Evolutionary conservation across 2,329 filamentous ascomycete species (phyloP).

Genomic region (Trichothecium sympodiale): DNA sequence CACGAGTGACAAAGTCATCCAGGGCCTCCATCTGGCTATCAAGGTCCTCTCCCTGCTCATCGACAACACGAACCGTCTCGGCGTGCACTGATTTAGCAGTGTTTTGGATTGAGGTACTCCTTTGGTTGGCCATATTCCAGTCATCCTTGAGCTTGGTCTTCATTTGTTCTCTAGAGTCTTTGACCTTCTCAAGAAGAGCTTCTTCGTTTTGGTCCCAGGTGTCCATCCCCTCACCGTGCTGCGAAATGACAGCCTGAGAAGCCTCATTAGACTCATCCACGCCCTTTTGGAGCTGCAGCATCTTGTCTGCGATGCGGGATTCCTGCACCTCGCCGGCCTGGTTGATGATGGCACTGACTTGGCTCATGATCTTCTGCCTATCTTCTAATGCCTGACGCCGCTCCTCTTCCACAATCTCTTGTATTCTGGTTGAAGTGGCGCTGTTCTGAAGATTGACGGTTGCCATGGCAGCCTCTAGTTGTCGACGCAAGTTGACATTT

Average conservation of each 20-base stretch:
- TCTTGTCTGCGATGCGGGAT: conserved; percentile 52
- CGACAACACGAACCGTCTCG: conserved; percentile 81
- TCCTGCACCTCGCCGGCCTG: conserved; percentile 66
- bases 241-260: conserved; percentile 53
- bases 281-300: conserved; percentile 51
- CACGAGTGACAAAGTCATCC: conserved; percentile 80
- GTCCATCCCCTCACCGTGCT: conserved; percentile 63
- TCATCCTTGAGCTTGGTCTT: conserved; percentile 78
- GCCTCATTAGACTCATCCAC: conserved; percentile 50
- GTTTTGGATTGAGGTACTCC: conserved; percentile 72
- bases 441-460: conserved; percentile 58
- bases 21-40: conserved; percentile 80
- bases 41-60: conserved; percentile 79
- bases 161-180: conserved; percentile 63
- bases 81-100: conserved; percentile 82
- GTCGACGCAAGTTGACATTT: conserved; percentile 58
- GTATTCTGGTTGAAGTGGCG: conserved; percentile 53
- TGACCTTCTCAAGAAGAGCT: conserved; percentile 58
- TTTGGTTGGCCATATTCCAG: conserved; percentile 68
- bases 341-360: conserved; percentile 69
- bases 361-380: conserved; percentile 58
- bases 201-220: conserved; percentile 61
- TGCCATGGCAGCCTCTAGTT: conserved; percentile 61
- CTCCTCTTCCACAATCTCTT: conserved; percentile 66
- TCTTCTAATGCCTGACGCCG: conserved; percentile 62